A percentile compares a stretch with the other conserved stretches of the same genome.
Conservation (phyloP, 805 yeast genomes). For the Candida taoyuanica region DNA sequence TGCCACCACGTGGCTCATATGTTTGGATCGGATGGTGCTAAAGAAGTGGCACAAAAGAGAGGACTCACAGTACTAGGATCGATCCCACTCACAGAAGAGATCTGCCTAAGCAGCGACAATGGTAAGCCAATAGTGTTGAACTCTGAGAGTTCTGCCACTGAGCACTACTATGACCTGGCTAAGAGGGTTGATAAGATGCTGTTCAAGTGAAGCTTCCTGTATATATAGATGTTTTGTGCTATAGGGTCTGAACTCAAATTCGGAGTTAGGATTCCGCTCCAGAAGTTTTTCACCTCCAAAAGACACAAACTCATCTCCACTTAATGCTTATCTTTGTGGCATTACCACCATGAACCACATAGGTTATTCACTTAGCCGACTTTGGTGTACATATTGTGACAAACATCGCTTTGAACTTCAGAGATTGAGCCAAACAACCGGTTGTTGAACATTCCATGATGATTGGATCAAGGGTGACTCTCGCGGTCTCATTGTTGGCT, state of each 20-base stretch:
- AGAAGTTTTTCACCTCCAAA: too few species aligned
- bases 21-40: conserved; percentile 59
- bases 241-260: too few species aligned
- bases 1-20: conserved; percentile 70
- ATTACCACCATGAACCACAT: too few species aligned
- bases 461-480: background rate
- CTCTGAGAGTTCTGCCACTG: conserved; percentile 34
- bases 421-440: too few species aligned
- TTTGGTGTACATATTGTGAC: background rate
- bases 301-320: too few species aligned
- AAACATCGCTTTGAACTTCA: too few species aligned
- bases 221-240: too few species aligned
- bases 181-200: conserved; percentile 23
- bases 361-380: too few species aligned
- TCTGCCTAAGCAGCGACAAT: conserved; percentile 55
- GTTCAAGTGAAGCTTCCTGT: background rate
- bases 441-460: too few species aligned
- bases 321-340: too few species aligned
- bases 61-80: conserved; percentile 54
- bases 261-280: conserved; percentile 9
- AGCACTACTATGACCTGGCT: conserved; percentile 49
- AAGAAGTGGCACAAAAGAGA: conserved; percentile 44
- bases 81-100: conserved; percentile 59
- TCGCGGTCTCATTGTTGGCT: background rate
- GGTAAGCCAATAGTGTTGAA: conserved; percentile 61